Conservation (phyloP, 176 grass and related monocot genomes). For the Musa acuminata region DNA sequence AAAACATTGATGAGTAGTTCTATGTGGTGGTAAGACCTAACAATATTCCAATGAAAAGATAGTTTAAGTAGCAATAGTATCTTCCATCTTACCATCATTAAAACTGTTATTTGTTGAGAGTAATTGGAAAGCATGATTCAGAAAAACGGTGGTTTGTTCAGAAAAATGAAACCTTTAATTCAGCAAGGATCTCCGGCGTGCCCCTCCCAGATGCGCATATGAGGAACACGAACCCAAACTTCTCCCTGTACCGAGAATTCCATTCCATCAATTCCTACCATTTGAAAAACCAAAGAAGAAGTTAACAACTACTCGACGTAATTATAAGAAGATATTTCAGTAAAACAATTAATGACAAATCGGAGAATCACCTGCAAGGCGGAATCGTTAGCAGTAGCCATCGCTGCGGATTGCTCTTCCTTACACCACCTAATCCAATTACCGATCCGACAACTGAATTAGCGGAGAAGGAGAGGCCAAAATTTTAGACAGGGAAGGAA, state of each 20-base stretch:
- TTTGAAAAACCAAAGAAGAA: neutral
- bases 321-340: neutral
- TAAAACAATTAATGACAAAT: neutral
- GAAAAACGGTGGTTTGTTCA: neutral
- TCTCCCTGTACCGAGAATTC: slow-evolving; percentile 66
- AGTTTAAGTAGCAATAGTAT: too few relatives aligned
- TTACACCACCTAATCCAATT: slow-evolving; percentile 56
- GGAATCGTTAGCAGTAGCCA: slow-evolving; percentile 45
- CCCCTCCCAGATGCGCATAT: slow-evolving; percentile 74
- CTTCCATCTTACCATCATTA: too few relatives aligned
- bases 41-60: too few relatives aligned
- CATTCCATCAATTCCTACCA: slow-evolving; percentile 63
- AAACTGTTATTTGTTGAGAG: too few relatives aligned
- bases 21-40: too few relatives aligned
- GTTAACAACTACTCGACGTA: neutral
- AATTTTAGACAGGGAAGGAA: too few relatives aligned
- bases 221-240: slow-evolving; percentile 67
- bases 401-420: slow-evolving; percentile 73
- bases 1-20: too few relatives aligned
- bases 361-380: slow-evolving; percentile 35
- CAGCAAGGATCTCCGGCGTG: slow-evolving; percentile 64
- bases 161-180: slow-evolving; percentile 58
- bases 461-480: too few relatives aligned
- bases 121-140: too few relatives aligned
- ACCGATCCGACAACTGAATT: neutral